Percentiles rank a stretch among this genome's conserved stretches.
Evolutionary conservation across 1,284 basidiomycete genomes (phyloP).

Genomic region (Apiotrichum gamsii): DNA sequence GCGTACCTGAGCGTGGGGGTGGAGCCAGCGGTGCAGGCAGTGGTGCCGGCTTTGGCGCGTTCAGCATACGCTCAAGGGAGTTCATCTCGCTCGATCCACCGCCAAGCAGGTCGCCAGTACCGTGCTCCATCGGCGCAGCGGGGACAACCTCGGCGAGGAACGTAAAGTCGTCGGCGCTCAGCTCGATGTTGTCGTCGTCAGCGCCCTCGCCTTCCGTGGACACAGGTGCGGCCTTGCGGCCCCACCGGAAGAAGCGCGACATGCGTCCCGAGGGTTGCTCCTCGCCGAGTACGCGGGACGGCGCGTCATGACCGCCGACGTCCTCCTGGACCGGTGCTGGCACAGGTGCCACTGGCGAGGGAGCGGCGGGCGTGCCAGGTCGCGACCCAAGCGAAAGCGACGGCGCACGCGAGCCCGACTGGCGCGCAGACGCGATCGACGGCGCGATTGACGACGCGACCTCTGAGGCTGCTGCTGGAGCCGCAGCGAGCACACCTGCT

Average conservation of each 20-base stretch:
- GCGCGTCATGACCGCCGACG: neutral
- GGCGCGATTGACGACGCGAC: neutral
- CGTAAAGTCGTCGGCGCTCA: constrained; percentile 43
- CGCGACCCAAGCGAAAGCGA: constrained; percentile 2
- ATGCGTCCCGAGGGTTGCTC: constrained; percentile 37
- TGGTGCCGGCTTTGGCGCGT: constrained; percentile 16
- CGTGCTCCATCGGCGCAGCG: constrained; percentile 13
- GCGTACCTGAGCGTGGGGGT: constrained; percentile 17
- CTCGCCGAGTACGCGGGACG: neutral
- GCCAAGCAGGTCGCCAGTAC: constrained; percentile 35
- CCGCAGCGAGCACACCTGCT: neutral
- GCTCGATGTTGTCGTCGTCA: constrained; percentile 33
- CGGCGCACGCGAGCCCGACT: neutral
- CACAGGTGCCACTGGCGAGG: constrained; percentile 9
- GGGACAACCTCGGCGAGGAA: constrained; percentile 40
- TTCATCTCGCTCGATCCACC: constrained; percentile 9
- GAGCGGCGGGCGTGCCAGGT: constrained; percentile 5
- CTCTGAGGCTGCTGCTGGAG: neutral
- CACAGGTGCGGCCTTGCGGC: neutral
- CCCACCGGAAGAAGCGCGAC: constrained; percentile 39
- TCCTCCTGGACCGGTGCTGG: neutral
- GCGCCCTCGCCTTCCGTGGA: neutral
- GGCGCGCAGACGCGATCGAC: neutral
- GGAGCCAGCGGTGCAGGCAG: constrained; percentile 35
- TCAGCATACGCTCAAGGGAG: constrained; percentile 31